phyloP scores from a whole-genome alignment of 257 asterid genomes.

The Przewalskia tangutica region DNA sequence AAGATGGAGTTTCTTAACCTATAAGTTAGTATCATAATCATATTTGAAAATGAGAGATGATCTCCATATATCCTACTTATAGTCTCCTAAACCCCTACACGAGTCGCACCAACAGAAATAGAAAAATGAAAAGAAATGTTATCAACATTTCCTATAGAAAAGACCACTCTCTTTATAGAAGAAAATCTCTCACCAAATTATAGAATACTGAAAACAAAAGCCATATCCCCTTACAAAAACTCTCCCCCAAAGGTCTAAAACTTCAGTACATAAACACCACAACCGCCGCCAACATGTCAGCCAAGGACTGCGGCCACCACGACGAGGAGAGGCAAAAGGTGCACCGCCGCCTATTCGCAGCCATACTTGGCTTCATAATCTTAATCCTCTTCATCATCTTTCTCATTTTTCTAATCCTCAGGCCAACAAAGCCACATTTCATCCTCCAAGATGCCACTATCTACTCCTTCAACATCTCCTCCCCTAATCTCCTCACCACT shows the following conservation, averaged over 20 bases:
- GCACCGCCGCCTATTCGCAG: constrained; percentile 24
- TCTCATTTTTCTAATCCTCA: constrained; percentile 40
- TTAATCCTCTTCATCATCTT: constrained; percentile 33
- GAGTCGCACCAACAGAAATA: not conserved
- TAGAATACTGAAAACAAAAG: not conserved
- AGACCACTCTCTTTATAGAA: not conserved
- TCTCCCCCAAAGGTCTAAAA: not conserved
- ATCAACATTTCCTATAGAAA: not conserved
- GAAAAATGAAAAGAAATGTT: not conserved
- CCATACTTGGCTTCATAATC: constrained; percentile 10
- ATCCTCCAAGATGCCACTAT: constrained; percentile 57
- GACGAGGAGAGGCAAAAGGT: constrained; percentile 19
- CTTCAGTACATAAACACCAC: not conserved
- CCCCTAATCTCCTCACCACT: constrained; percentile 33
- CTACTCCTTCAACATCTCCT: constrained; percentile 41
- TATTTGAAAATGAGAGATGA: not conserved
- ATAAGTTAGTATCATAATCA: not conserved
- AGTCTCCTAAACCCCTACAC: not conserved
- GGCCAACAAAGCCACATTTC: constrained; percentile 49
- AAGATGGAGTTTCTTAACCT: not conserved
- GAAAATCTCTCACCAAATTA: not conserved
- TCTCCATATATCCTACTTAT: not conserved
- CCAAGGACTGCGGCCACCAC: constrained; percentile 41
- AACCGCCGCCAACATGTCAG: constrained; percentile 23
- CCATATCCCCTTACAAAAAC: not conserved